Evolutionary conservation across 768 basidiomycete genomes (phyloP), one percentile per base, ranked within the genome.

Genomic region (Gelatoporia subvermispora): DNA sequence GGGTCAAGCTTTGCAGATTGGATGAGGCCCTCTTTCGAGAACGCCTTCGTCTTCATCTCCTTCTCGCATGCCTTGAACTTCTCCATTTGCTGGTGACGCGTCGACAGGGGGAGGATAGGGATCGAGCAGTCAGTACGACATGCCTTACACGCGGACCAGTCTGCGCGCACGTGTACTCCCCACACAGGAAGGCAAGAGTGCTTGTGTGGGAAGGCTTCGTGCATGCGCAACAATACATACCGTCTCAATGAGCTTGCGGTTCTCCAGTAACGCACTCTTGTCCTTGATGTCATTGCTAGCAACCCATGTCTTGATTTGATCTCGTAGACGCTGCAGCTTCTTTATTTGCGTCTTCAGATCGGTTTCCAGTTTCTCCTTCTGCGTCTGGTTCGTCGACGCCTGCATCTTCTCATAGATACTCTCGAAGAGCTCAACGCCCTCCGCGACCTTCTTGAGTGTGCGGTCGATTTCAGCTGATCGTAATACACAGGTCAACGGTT

Each of bases 21-120:
- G 52, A 87, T 96, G 36, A 99, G 77, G 36, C 96, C 96, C 68
- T 98, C 96, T 64, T 98, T 99, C 17, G 94, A 97, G 70, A 98
- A 99, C 0, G 96, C 96, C 68, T 99, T 99, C 50, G 96, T 98
- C 79, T 99, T 99, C 95, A 98, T 98, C 72, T 99, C 96, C 74
- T 98, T 99, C 74, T 99, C 96, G 71, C 94, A 93, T 20, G 95
- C 95, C 63, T 99, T 99, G 82, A 99, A 99, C 65, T 93, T 94
- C 74, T 99, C 96, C 96, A 99, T 99, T 98, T 98, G 96, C 96
- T 98, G 68, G 48, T 52, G 50, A 64, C 48, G 50, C 45, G 49
- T 60, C 52, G 57, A 51, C 40, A 58, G 55, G 47, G 58, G 28
- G 52, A 50, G 55, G 53, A 49, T 56, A 61, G 48, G 49, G 28